A percentile compares a stretch with the other conserved stretches of the same genome.
These are phyloP conservation scores for Corymbia calophylla DNA, from an alignment of 441 rosid genomes.

Conservation along the genomic window DNA sequence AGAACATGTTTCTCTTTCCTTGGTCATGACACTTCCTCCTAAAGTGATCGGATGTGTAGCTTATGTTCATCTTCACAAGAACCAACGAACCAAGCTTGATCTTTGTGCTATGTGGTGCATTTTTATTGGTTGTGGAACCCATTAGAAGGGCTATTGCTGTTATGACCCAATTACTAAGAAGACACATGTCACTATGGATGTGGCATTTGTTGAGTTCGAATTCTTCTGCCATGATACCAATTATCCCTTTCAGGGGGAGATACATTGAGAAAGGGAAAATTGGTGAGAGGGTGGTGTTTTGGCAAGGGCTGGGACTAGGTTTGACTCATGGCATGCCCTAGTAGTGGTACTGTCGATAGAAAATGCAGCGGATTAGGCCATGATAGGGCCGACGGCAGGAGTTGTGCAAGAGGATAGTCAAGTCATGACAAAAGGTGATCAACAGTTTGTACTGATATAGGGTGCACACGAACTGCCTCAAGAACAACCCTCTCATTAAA, in stretches of 20 bases:
- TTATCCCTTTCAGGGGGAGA: not conserved
- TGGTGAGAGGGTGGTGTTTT: not conserved
- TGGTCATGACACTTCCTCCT: rapidly evolving
- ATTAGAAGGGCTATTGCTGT: rapidly evolving
- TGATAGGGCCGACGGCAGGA: not conserved
- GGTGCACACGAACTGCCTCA: rapidly evolving
- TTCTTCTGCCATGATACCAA: rapidly evolving
- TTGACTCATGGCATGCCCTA: rapidly evolving
- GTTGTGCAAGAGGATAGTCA: not conserved
- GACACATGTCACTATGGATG: not conserved
- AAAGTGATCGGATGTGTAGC: not conserved
- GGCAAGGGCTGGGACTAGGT: rapidly evolving
- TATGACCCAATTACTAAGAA: not conserved
- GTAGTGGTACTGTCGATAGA: rapidly evolving
- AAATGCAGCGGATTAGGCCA: rapidly evolving
- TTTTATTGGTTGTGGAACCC: not conserved
- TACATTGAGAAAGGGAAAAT: rapidly evolving
- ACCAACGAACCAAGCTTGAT: not conserved
- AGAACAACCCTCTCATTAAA: not conserved
- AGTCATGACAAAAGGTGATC: rapidly evolving
- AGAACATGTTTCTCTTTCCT: too few species aligned
- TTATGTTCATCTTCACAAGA: not conserved
- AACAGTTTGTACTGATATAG: rapidly evolving
- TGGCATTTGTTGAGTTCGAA: not conserved
- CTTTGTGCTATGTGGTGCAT: rapidly evolving